Base-by-base conservation (phyloP, 306 rosid species). In the Biancaea sappan region DNA sequence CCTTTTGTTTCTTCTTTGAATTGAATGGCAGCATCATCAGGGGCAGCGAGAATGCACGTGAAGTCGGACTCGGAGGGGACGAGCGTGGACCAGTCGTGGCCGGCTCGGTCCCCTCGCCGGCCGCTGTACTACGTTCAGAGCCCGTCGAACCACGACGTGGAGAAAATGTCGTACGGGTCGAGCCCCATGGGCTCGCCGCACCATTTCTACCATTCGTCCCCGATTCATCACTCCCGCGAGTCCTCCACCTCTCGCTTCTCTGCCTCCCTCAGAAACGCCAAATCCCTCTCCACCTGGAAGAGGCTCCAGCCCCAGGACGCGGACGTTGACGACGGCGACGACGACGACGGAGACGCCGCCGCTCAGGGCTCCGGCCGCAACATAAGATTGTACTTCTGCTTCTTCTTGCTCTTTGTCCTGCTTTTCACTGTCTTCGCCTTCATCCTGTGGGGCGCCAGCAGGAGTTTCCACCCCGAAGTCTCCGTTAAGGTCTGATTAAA, bases 161-260 rank as follows among this genome's bases (percentile, higher is more conserved):
- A 94, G 88, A 94, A 91, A 81, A 94, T 91, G 98, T 94, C 98
- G 0, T 94, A 90, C 83, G 97, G 90, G 6, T 94, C 96, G 0
- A 90, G 96, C 67, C 98, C 97, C 0, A 3, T 69, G 3, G 96
- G 79, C 7, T 94, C 98, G 0, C 98, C 98, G 4, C 88, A 77
- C 40, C 96, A 88, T 34, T 89, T 84, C 48, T 88, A 88, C 83
- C 88, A 84, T 67, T 89, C 90, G 50, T 94, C 98, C 5, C 96
- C 98, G 0, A 90, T 89, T 61, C 98, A 94, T 83, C 98, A 94
- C 77, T 94, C 98, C 0, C 96, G 97, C 1, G 98, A 94, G 83
- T 94, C 98, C 34, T 94, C 97, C 50, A 91, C 96, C 11, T 88
- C 98, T 14, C 91, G 97, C 25, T 91, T 84, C 92, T 94, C 98